Base-by-base conservation (phyloP, 1,284 basidiomycete genomes). In the Ganoderma leucocontextum region DNA sequence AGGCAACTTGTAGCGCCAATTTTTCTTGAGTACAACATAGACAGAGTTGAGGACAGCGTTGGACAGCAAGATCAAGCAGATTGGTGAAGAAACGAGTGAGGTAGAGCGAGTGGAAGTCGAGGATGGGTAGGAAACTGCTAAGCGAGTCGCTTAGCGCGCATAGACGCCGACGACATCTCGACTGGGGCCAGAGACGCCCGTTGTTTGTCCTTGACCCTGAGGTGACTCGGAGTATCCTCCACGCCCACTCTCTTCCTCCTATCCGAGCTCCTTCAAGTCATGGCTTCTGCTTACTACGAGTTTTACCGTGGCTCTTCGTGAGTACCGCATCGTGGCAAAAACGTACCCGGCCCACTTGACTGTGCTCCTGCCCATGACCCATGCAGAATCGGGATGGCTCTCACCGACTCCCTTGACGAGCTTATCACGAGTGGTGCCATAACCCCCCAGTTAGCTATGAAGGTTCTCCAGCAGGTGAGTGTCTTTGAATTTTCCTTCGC, bases 371-470 rank as follows among this genome's bases (percentile, higher is more conserved):
- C n/a, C 44, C 52, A n/a, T 29, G 49, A 33, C n/a, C 44, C 52
- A n/a, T 29, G 49, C 76, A 99, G 97, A 73, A 95, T 99, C 81
- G 97, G 97, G 55, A 95, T 97, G 86, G 96, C 97, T 60, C 87
- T 99, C 65, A 98, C 97, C n/a, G 97, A 99, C 85, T 96, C 97
- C 71, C 90, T 99, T 75, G 97, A 99, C 83, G 97, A 99, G 83
- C 89, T 99, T 71, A 99, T 99, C 78, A 98, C 97, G 62, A 95
- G 93, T 74, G 97, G 97, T 1, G 93, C 95, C 68, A 99, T 99
- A 75, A 98, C 97, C 29, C 97, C 98, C 2, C 97, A 99, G 82
- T 83, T 99, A 70, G 97, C 97, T 13, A 96, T 99, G 94, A 95
- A 97, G 79, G 96, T 99, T 8, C 83, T 99, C 66, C 95, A 95